Conservation (phyloP, 2,329 filamentous ascomycete species). For the Plectosphaerella cucumerina region DNA sequence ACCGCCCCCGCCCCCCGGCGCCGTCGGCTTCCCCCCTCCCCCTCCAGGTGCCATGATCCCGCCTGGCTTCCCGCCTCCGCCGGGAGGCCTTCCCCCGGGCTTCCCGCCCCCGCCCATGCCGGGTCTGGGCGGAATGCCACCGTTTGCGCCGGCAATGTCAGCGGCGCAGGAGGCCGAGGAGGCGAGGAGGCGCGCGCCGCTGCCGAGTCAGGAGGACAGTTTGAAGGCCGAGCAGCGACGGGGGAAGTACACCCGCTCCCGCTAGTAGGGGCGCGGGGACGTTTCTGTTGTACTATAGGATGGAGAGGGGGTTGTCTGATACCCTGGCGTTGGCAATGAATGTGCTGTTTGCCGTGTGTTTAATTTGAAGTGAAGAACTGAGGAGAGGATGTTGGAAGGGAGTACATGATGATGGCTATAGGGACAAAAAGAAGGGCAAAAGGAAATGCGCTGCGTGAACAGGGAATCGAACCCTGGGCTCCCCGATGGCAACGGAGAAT, state of each 20-base stretch:
- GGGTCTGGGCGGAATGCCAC: constrained; percentile 24
- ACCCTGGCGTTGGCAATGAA: neutral
- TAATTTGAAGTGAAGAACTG: too few species aligned
- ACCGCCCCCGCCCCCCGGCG: constrained; percentile 39
- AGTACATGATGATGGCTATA: too few species aligned
- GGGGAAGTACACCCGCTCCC: constrained; percentile 54
- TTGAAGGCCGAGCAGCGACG: constrained; percentile 70
- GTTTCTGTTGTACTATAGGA: neutral
- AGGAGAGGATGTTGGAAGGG: too few species aligned
- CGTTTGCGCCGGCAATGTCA: constrained; percentile 29
- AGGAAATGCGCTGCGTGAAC: constrained; percentile 3
- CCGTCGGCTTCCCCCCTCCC: constrained; percentile 40
- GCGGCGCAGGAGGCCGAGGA: constrained; percentile 22
- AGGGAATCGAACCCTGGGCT: constrained; percentile 6
- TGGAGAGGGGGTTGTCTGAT: neutral
- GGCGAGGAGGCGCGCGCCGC: constrained; percentile 56
- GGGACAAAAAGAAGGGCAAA: neutral
- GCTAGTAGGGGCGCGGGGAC: constrained; percentile 24
- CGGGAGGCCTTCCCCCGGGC: constrained; percentile 36
- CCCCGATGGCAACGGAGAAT: constrained; percentile 7
- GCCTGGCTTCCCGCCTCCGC: constrained; percentile 26
- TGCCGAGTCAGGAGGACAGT: constrained; percentile 82
- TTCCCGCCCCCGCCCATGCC: constrained; percentile 36
- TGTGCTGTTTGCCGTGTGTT: neutral
- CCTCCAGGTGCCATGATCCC: constrained; percentile 37